These are phyloP conservation scores for Penicillium subrubescens DNA, from an alignment of 495 filamentous ascomycete species.

Conservation along the genomic window DNA sequence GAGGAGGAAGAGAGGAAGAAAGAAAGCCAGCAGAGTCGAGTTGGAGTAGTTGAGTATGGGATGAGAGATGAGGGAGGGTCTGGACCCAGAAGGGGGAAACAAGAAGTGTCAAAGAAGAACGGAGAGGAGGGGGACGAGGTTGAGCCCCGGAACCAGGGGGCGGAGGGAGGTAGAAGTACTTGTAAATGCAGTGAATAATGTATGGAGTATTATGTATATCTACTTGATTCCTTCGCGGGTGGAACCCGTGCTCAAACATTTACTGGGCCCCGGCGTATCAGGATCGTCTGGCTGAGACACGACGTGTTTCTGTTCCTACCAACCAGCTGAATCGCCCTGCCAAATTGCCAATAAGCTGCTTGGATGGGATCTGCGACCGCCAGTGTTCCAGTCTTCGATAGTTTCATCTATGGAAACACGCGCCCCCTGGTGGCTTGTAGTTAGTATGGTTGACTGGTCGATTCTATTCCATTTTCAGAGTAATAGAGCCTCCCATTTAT, in stretches of 20 bases:
- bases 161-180: constrained; percentile 13
- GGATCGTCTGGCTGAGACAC: constrained; percentile 41
- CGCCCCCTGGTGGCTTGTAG: neutral
- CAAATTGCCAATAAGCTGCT: neutral
- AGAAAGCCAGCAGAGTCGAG: neutral
- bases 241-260: constrained; percentile 19
- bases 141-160: constrained; percentile 9
- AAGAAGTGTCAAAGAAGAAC: constrained; percentile 4
- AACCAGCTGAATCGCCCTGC: constrained; percentile 1
- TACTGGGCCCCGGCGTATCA: constrained; percentile 20
- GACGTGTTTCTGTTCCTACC: constrained; percentile 36
- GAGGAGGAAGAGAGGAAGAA: neutral
- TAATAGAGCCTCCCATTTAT: neutral
- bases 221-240: constrained; percentile 1
- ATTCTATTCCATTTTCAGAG: neutral
- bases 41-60: neutral
- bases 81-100: constrained; percentile 20
- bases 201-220: neutral
- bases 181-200: neutral
- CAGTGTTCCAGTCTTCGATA: constrained; percentile 12
- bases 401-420: constrained; percentile 4
- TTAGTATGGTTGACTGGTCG: neutral
- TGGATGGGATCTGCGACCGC: constrained; percentile 10
- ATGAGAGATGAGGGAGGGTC: constrained; percentile 8
- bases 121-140: constrained; percentile 4